Evolutionary conservation across 129 eudicot genomes (phyloP), one percentile per base, ranked within the genome.

Genomic region (Lonicera japonica): DNA sequence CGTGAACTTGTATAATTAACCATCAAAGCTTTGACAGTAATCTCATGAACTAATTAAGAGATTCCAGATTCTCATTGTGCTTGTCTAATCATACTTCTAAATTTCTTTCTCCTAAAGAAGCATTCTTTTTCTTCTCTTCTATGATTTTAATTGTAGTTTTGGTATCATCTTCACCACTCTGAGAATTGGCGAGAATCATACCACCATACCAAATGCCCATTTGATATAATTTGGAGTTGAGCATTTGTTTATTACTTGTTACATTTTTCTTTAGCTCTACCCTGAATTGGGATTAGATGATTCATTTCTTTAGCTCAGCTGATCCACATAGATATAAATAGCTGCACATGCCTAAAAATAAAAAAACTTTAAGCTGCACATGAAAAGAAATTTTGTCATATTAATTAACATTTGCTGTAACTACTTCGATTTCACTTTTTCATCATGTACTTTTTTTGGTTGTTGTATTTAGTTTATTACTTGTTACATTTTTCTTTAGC

Each of bases 181-280:
- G 94, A 88, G 89, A 88, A 88, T 88, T 79, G 94, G 96, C 89
- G 96, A 88, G 96, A 88, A 88, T 88, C 96, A 88, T 88, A 82
- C 94, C 96, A 84, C 94, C 82, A 82, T 94, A 88, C 96, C 96
- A 82, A 88, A 88, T 84, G 94, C 96, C 94, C 94, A 43, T 14
- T 43, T 43, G 50, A n/a, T n/a, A n/a, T n/a, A n/a, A n/a, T n/a
- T n/a, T n/a, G n/a, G n/a, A n/a, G n/a, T n/a, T n/a, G n/a, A n/a
- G n/a, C n/a, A n/a, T n/a, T 43, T 10, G 50, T 43, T 43, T 10
- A 4, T 43, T 43, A 43, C 16, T 43, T 43, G 50, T 43, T 43
- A 43, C 3, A 3, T 3, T 43, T 43, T 3, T 43, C 5, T 43
- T 43, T 43, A 43, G 5, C 2, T 43, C 3, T 10, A 43, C 50